Percentiles rank a stretch among this genome's conserved stretches.
Conservation (phyloP, 441 rosid species). For the Pelargonium citronellum region DNA sequence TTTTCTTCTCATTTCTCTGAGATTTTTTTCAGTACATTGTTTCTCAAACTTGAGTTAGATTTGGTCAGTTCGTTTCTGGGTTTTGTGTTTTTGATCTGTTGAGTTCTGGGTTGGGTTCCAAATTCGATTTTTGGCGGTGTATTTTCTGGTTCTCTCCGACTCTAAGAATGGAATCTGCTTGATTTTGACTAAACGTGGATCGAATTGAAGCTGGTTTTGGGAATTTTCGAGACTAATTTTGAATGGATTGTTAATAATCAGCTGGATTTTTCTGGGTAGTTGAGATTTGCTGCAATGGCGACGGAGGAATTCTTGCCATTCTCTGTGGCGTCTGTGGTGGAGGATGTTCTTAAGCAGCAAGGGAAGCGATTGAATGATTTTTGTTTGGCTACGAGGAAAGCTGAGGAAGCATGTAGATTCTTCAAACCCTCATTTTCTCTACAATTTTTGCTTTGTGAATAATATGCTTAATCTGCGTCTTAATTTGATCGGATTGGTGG, state of each 20-base stretch:
- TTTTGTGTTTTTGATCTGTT: too few species aligned
- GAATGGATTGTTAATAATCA: neutral
- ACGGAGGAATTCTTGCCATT: slow-evolving; percentile 44
- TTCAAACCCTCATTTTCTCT: slow-evolving; percentile 13
- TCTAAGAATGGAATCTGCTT: too few species aligned
- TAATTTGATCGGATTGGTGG: too few species aligned
- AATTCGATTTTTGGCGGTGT: too few species aligned
- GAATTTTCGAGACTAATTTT: slow-evolving; percentile 6
- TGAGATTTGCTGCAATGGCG: slow-evolving; percentile 32
- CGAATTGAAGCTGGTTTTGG: neutral
- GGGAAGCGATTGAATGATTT: slow-evolving; percentile 38
- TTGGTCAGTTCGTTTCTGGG: too few species aligned
- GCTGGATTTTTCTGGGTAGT: neutral
- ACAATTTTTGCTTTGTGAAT: neutral
- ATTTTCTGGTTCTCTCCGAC: too few species aligned
- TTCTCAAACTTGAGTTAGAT: too few species aligned
- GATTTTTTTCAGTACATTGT: too few species aligned
- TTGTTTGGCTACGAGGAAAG: slow-evolving; percentile 39
- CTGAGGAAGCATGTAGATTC: slow-evolving; percentile 70
- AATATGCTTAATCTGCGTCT: neutral
- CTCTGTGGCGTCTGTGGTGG: slow-evolving; percentile 64
- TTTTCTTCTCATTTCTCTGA: neutral
- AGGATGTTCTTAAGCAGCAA: slow-evolving; percentile 72
- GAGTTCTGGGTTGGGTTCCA: too few species aligned
- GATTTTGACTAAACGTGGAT: neutral